Evolutionary conservation across 306 rosid genomes (phyloP), one percentile per base, ranked within the genome.

Genomic region (Quercus cerris): DNA sequence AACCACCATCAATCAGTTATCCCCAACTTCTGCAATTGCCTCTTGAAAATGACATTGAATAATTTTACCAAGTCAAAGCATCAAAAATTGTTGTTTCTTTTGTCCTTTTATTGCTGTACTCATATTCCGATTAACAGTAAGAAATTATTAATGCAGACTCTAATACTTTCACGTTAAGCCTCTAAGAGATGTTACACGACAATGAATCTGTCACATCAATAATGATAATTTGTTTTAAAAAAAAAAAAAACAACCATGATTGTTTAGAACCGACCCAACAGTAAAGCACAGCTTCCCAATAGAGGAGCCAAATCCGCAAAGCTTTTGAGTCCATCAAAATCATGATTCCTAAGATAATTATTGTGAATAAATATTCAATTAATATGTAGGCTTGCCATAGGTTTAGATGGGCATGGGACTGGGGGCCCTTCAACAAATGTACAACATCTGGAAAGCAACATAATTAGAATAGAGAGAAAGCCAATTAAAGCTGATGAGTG

Each of bases 401-500:
- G 51, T 67, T 18, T 4, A 33, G 13, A 67, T 31, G 49, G 73
- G 18, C 71, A 61, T 22, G 55, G 46, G 41, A 8, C 54, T 20
- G 56, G 75, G 10, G 61, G 70, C 15, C 72, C 72, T 33, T 49
- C 72, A 19, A 8, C 72, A n/a, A 35, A 33, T 67, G 25, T 3
- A 49, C 52, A 35, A 67, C 72, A 19, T 33, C 6, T 63, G 23
- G 67, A 75, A 69, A 23, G 10, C 41, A 73, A n/a, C 28, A 78
- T 41, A 35, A 78, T 70, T 57, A 38, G 35, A 41, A n/a, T 57
- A 38, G 52, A 57, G 22, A 67, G 71, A 66, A 57, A 70, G 55
- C 81, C 56, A 25, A 35, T 22, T 20, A 71, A 70, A 31, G 70
- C 66, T 67, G 72, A 13, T 67, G 72, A 33, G n/a, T 33, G 72